These are phyloP conservation scores for Verticillium isaacii DNA, from an alignment of 2,329 filamentous ascomycete genomes.

Conservation along the genomic window DNA sequence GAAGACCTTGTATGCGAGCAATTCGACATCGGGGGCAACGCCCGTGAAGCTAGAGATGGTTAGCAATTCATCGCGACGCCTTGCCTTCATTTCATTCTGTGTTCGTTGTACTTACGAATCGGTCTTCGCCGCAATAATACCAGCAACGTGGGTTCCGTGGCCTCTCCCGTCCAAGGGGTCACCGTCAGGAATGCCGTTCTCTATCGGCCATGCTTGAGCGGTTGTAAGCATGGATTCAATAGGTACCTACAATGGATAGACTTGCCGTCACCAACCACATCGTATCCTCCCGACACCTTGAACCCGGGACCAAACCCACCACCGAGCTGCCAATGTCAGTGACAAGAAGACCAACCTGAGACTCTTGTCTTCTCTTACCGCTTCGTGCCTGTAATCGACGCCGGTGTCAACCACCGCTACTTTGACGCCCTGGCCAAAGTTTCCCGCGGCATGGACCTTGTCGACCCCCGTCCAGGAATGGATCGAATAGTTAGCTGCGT, in stretches of 20 bases:
- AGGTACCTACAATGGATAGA: not conserved
- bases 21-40: constrained; percentile 38
- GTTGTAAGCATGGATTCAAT: not conserved
- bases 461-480: constrained; percentile 10
- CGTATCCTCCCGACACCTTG: constrained; percentile 35
- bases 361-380: constrained; percentile 19
- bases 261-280: constrained; percentile 32
- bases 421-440: constrained; percentile 7
- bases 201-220: not conserved
- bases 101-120: constrained; percentile 18
- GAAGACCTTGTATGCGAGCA: constrained; percentile 40
- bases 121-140: constrained; percentile 41
- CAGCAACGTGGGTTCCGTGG: constrained; percentile 39
- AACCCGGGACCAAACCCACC: constrained; percentile 39
- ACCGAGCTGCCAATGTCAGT: constrained; percentile 23
- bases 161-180: constrained; percentile 30
- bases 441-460: constrained; percentile 3
- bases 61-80: not conserved
- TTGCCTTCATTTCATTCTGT: no score
- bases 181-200: constrained; percentile 14
- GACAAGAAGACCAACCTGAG: not conserved
- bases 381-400: constrained; percentile 35
- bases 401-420: constrained; percentile 11
- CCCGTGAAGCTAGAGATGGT: constrained; percentile 30
- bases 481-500: constrained; percentile 7